Evolutionary conservation across 768 basidiomycete genomes (phyloP), one percentile per base, ranked within the genome.

Genomic region (Amylocystis lapponica): DNA sequence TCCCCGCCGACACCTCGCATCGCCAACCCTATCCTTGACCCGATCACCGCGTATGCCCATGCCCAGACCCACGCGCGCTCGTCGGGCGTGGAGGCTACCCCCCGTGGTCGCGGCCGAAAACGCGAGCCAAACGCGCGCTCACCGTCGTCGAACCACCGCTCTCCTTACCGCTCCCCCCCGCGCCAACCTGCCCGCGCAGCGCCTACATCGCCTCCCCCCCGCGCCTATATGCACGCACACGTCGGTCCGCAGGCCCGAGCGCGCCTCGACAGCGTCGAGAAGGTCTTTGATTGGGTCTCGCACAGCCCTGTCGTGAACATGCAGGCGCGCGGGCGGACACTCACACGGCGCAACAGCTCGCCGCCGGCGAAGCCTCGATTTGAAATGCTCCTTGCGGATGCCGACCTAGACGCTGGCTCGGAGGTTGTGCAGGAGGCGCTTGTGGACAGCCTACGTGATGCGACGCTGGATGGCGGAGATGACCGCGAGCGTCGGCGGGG

Each of bases 321-420:
- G 5, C 45, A 41, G 26, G 4, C 75, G 77, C 31, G 53, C 60
- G 36, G 49, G 47, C 26, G 45, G 49, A 34, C 48, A 19, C 38
- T 22, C 53, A 45, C 52, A 21, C 72, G 79, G 51, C 72, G 76
- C 49, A 79, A 74, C 59, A 78, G 76, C 45, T 81, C 81, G 3
- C 78, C 80, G 13, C 69, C 72, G 36, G 71, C 73, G 35, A 52
- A 51, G 43, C 45, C 45, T 26, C 27, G 35, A 20, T n/a, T 47
- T 6, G 75, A 71, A 53, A 69, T 72, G 66, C 60, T 66, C 39
- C 50, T 70, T 22, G 61, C 62, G 25, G 62, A 60, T 43, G 54
- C 65, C 26, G 59, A 61, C 41, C 56, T 66, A 11, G 33, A 49
- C 1, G 41, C 41, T 17, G 36, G 41, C 22, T 32, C 27, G 25